These are phyloP conservation scores for Avicennia marina DNA, from an alignment of 257 asterid genomes.

Conservation along the genomic window DNA sequence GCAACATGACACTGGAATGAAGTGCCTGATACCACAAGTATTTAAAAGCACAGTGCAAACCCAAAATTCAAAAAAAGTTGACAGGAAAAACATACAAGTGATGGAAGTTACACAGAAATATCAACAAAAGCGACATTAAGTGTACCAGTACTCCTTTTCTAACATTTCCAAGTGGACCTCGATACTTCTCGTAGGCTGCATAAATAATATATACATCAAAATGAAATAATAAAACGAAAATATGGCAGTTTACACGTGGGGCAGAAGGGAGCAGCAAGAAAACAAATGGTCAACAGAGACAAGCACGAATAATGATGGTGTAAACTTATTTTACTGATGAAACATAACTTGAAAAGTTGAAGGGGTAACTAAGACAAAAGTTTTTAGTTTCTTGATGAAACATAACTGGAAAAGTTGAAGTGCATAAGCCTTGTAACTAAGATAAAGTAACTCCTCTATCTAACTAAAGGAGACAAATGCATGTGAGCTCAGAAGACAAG, in stretches of 20 bases:
- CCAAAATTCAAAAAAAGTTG: not conserved
- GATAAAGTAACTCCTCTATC: slow-evolving; percentile 2
- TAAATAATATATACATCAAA: not conserved
- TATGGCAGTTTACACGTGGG: not conserved
- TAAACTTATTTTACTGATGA: not conserved
- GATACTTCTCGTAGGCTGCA: slow-evolving; percentile 83
- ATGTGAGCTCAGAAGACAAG: not conserved
- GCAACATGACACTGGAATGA: too few species aligned
- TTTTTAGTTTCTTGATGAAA: not conserved
- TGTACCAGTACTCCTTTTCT: slow-evolving; percentile 96
- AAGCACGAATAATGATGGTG: slow-evolving; percentile 4
- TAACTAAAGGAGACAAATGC: not conserved
- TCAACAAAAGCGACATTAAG: slow-evolving; percentile 1
- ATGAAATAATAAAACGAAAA: not conserved
- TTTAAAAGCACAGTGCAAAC: too few species aligned
- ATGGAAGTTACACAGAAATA: not conserved
- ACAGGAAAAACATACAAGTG: not conserved
- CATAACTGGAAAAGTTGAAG: too few species aligned
- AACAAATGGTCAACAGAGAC: slow-evolving; percentile 2
- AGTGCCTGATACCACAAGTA: too few species aligned
- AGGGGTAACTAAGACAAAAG: too few species aligned
- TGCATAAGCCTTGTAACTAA: not conserved
- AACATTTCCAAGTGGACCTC: slow-evolving; percentile 98
- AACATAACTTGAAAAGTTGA: not conserved
- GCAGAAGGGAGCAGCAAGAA: slow-evolving; percentile 1